Conservation (phyloP, 768 basidiomycete genomes). For the Piloderma croceum region DNA sequence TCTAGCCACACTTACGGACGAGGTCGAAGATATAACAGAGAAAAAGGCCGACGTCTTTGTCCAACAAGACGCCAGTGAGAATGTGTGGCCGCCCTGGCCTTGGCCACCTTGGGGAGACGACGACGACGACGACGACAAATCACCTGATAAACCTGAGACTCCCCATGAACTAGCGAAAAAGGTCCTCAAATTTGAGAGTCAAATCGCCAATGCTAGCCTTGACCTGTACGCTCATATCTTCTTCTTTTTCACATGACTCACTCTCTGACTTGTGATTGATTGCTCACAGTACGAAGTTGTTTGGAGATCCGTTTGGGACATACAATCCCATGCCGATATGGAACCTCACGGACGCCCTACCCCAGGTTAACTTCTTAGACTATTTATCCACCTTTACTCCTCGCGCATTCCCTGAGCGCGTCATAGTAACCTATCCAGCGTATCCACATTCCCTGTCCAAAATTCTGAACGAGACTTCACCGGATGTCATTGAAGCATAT, state of each 20-base stretch:
- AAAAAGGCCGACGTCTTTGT: conserved; percentile 8
- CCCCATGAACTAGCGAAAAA: conserved; percentile 61
- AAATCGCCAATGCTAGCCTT: conserved; percentile 71
- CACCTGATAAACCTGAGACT: conserved; percentile 46
- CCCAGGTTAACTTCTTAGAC: conserved; percentile 74
- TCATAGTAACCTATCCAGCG: conserved; percentile 79
- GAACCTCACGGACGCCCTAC: conserved; percentile 62
- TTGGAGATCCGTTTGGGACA: conserved; percentile 76
- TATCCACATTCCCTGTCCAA: conserved; percentile 64
- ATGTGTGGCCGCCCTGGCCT: conserved; percentile 74
- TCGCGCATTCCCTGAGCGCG: conserved; percentile 63
- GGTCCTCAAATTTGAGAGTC: conserved; percentile 73
- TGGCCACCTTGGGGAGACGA: conserved; percentile 82
- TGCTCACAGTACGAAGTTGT: conserved; percentile 50
- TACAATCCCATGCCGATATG: conserved; percentile 80
- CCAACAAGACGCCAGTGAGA: conserved; percentile 31
- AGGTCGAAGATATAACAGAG: conserved; percentile 27
- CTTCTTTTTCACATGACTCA: background rate
- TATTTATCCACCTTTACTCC: conserved; percentile 86
- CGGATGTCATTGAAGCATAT: conserved; percentile 80
- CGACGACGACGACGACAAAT: conserved; percentile 41
- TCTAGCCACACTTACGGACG: conserved; percentile 46
- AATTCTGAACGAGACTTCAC: conserved; percentile 61
- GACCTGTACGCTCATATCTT: conserved; percentile 52
- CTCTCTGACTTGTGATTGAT: background rate